Conservation (phyloP, 164 flowering plant species). For the Kingdonia uniflora region DNA sequence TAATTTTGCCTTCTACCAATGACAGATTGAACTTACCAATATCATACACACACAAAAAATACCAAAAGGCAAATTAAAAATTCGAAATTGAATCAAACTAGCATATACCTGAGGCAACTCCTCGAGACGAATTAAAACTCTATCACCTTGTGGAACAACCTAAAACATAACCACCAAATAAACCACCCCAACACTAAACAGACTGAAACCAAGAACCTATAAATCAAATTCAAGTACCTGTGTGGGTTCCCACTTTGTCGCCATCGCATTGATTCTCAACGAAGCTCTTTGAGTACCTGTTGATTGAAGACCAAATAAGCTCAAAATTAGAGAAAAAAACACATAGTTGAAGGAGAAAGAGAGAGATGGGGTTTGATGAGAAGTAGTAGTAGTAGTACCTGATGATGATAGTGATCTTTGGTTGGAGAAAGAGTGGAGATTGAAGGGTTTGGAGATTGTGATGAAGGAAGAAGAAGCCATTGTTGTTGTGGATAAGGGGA, state of each 20-base stretch:
- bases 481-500: too few species aligned
- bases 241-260: slow-evolving; percentile 62
- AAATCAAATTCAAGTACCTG: slow-evolving; percentile 37
- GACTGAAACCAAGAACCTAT: neutral
- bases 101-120: slow-evolving; percentile 53
- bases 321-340: neutral
- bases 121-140: slow-evolving; percentile 78
- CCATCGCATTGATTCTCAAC: slow-evolving; percentile 46
- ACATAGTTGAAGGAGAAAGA: neutral
- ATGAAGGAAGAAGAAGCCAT: slow-evolving; percentile 17
- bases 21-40: too few species aligned
- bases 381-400: slow-evolving; percentile 10
- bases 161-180: slow-evolving; percentile 7
- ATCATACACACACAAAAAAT: too few species aligned
- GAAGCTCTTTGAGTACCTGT: slow-evolving; percentile 32
- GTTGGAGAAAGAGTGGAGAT: slow-evolving; percentile 19
- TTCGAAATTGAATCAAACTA: too few species aligned
- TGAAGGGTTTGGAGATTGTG: slow-evolving; percentile 30
- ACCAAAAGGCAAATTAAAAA: too few species aligned
- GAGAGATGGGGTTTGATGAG: neutral
- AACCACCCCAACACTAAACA: neutral
- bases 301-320: too few species aligned
- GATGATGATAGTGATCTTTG: slow-evolving; percentile 8
- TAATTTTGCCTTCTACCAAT: too few species aligned
- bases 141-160: slow-evolving; percentile 85